A percentile compares a stretch with the other conserved stretches of the same genome.
These are phyloP conservation scores for Cercospora sojina DNA, from an alignment of 2,329 filamentous ascomycete genomes.

Conservation along the genomic window DNA sequence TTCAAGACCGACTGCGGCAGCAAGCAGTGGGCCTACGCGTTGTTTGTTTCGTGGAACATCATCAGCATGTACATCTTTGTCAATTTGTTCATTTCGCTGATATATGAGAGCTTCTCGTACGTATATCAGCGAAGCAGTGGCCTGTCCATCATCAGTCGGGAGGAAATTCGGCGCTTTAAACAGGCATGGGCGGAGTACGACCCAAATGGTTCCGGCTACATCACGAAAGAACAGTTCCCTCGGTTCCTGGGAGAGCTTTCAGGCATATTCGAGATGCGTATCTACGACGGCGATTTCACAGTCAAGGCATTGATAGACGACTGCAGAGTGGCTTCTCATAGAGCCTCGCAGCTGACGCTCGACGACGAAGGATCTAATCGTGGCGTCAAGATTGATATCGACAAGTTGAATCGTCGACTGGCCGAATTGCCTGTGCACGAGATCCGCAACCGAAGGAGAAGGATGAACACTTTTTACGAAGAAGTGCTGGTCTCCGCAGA, in stretches of 20 bases:
- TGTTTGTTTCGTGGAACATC: constrained; percentile 98
- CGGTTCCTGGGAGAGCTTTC: constrained; percentile 85
- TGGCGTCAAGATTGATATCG: constrained; percentile 62
- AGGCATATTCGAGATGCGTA: constrained; percentile 94
- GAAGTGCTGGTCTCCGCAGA: constrained; percentile 94
- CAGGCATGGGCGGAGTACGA: constrained; percentile 97
- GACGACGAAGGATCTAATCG: constrained; percentile 34
- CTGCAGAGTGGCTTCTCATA: constrained; percentile 59
- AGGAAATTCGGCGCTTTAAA: constrained; percentile 95
- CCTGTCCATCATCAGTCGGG: constrained; percentile 83
- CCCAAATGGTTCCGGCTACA: constrained; percentile 85
- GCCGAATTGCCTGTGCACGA: constrained; percentile 69
- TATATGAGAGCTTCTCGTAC: constrained; percentile 99
- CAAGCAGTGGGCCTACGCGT: constrained; percentile 76
- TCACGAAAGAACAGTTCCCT: constrained; percentile 85
- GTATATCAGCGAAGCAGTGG: constrained; percentile 96
- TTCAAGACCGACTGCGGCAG: constrained; percentile 92
- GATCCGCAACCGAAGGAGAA: constrained; percentile 71
- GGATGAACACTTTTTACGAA: constrained; percentile 94
- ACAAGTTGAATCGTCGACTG: constrained; percentile 71
- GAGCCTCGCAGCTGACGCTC: constrained; percentile 52
- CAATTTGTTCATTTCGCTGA: constrained; percentile 95
- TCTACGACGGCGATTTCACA: constrained; percentile 88
- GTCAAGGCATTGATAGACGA: constrained; percentile 85
- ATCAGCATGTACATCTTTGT: constrained; percentile 99